These are phyloP conservation scores for Naematelia encephala DNA, from an alignment of 768 basidiomycete genomes.

Conservation along the genomic window DNA sequence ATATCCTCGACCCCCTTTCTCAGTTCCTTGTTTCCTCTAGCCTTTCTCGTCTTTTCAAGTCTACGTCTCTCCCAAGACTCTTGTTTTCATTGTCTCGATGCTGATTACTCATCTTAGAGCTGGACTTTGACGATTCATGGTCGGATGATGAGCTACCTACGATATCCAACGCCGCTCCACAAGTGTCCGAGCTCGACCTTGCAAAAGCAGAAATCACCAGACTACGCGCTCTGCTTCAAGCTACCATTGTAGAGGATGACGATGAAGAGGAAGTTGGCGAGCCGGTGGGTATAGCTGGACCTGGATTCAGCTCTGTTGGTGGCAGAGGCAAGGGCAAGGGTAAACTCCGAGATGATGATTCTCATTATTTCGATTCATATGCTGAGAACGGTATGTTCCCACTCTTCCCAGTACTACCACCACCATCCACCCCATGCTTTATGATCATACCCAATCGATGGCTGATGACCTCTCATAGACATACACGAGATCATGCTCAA, in stretches of 20 bases:
- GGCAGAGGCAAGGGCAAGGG: conserved; percentile 32
- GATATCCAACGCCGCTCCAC: conserved; percentile 7
- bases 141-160: conserved; percentile 60
- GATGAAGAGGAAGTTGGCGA: conserved; percentile 3
- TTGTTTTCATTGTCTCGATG: too few species aligned
- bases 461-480: too few species aligned
- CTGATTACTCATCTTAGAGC: conserved; percentile 53
- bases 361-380: conserved; percentile 91
- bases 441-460: too few species aligned
- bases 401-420: neutral
- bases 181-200: conserved; percentile 9
- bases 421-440: neutral
- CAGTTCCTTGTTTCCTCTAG: too few species aligned
- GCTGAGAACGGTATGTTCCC: conserved; percentile 68
- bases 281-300: neutral
- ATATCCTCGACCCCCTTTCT: neutral
- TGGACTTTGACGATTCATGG: conserved; percentile 61
- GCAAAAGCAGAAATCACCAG: conserved; percentile 8
- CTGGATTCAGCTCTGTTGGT: neutral
- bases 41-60: too few species aligned
- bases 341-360: conserved; percentile 70
- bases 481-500: conserved; percentile 97
- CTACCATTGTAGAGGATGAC: conserved; percentile 8
- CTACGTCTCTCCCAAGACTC: too few species aligned
- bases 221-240: conserved; percentile 11